A percentile compares a stretch with the other conserved stretches of the same genome.
Conservation (phyloP, 78 protist genomes). For the Emiliania huxleyi region DNA sequence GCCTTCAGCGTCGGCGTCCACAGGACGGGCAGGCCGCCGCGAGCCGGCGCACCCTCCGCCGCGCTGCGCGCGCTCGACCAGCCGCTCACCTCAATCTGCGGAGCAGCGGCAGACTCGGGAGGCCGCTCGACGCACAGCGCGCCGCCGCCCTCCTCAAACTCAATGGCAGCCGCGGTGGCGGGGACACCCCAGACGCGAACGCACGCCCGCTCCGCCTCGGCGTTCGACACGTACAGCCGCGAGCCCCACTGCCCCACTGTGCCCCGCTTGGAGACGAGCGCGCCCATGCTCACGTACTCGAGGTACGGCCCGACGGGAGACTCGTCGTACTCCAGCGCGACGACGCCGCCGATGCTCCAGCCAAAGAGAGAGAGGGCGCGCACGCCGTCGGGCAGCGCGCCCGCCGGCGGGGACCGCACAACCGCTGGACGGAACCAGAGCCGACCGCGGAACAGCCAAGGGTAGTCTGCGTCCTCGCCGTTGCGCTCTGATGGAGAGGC, state of each 20-base stretch:
- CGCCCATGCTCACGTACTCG: constrained; percentile 18
- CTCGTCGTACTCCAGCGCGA: constrained; percentile 2
- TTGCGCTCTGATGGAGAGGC: too few relatives aligned
- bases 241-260: constrained; percentile 20
- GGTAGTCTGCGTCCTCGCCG: not conserved
- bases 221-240: not conserved
- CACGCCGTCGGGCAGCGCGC: not conserved
- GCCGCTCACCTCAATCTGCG: not conserved
- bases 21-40: not conserved
- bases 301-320: constrained; percentile 20
- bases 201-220: not conserved
- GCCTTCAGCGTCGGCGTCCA: constrained; percentile 18
- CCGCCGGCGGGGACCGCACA: not conserved
- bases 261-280: constrained; percentile 5
- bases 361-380: not conserved
- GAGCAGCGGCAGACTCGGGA: not conserved
- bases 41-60: not conserved
- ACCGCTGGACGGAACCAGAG: constrained; percentile 17
- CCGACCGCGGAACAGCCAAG: not conserved
- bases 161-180: not conserved
- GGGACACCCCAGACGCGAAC: not conserved
- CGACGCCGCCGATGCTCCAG: constrained; percentile 11
- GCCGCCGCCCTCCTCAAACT: not conserved
- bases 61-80: not conserved
- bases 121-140: not conserved